phyloP scores from a whole-genome alignment of 345 rosid species.

The Barbarea vulgaris region DNA sequence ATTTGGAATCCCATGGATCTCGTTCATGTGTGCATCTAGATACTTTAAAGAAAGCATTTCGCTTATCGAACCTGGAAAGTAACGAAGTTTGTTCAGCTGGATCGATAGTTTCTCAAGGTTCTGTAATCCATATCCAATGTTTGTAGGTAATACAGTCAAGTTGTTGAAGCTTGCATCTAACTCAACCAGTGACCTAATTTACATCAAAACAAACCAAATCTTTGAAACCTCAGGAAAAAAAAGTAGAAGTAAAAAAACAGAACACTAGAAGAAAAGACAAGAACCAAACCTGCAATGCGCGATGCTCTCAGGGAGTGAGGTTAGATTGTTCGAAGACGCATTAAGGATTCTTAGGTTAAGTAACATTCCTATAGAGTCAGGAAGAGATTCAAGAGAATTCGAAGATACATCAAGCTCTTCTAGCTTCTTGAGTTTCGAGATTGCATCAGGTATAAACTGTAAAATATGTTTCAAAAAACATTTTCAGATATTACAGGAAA shows the following conservation, averaged over 20 bases:
- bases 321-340: slow-evolving; percentile 69
- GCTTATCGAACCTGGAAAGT: slow-evolving; percentile 70
- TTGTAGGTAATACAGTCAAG: slow-evolving; percentile 65
- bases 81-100: slow-evolving; percentile 71
- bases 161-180: slow-evolving; percentile 86
- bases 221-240: not conserved
- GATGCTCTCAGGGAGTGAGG: slow-evolving; percentile 74
- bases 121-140: slow-evolving; percentile 72
- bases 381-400: slow-evolving; percentile 63
- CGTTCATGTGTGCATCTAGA: slow-evolving; percentile 90
- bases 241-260: too few relatives aligned
- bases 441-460: slow-evolving; percentile 86
- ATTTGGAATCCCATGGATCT: slow-evolving; percentile 73
- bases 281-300: slow-evolving; percentile 43
- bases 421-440: slow-evolving; percentile 69
- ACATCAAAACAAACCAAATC: not conserved
- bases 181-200: slow-evolving; percentile 70
- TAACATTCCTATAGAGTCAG: slow-evolving; percentile 83
- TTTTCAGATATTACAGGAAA: not conserved
- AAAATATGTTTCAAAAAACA: not conserved
- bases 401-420: slow-evolving; percentile 76
- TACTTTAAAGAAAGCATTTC: slow-evolving; percentile 71
- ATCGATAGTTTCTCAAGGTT: slow-evolving; percentile 69
- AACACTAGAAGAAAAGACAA: slow-evolving; percentile 2
- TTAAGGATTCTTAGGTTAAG: slow-evolving; percentile 64